Conservation (phyloP, 2,329 filamentous ascomycete genomes). For the Ophioceras dolichostomum region DNA sequence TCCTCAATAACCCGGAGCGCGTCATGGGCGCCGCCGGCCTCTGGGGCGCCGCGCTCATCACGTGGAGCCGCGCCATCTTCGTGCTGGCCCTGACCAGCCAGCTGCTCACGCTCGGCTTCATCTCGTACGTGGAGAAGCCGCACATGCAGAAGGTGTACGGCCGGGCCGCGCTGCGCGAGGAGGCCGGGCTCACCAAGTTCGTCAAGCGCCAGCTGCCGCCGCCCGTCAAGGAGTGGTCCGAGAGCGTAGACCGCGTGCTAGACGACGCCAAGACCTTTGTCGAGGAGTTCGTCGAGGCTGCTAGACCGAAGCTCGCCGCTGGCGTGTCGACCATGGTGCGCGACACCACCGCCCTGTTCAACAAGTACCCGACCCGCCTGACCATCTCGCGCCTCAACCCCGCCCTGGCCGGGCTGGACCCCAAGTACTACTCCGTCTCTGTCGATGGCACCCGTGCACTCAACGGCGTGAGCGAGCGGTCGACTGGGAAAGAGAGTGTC, state of each 20-base stretch:
- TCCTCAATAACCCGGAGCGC: conserved; percentile 93
- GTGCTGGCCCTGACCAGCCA: conserved; percentile 78
- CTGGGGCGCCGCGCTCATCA: conserved; percentile 90
- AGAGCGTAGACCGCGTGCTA: conserved; percentile 76
- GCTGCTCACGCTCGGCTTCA: conserved; percentile 72
- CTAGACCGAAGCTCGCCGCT: conserved; percentile 73
- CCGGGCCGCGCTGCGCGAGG: conserved; percentile 57
- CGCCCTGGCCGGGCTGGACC: conserved; percentile 68
- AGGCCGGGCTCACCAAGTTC: conserved; percentile 86
- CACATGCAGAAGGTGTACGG: conserved; percentile 99
- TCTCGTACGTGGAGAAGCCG: conserved; percentile 86
- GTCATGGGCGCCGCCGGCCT: conserved; percentile 89
- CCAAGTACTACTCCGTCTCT: conserved; percentile 66
- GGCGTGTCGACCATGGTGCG: conserved; percentile 79
- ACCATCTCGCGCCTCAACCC: conserved; percentile 69
- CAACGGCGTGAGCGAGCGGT: conserved; percentile 40
- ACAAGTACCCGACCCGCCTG: conserved; percentile 75
- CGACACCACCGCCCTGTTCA: conserved; percentile 80
- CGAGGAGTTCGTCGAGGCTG: conserved; percentile 78
- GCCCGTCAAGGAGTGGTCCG: conserved; percentile 71
- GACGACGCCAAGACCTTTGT: conserved; percentile 81
- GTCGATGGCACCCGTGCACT: conserved; percentile 49
- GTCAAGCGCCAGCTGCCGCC: conserved; percentile 76
- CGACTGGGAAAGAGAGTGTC: conserved; percentile 62
- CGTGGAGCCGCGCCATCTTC: conserved; percentile 78